These are phyloP conservation scores for Bertia moriformis DNA, from an alignment of 2,329 filamentous ascomycete genomes.

Conservation along the genomic window DNA sequence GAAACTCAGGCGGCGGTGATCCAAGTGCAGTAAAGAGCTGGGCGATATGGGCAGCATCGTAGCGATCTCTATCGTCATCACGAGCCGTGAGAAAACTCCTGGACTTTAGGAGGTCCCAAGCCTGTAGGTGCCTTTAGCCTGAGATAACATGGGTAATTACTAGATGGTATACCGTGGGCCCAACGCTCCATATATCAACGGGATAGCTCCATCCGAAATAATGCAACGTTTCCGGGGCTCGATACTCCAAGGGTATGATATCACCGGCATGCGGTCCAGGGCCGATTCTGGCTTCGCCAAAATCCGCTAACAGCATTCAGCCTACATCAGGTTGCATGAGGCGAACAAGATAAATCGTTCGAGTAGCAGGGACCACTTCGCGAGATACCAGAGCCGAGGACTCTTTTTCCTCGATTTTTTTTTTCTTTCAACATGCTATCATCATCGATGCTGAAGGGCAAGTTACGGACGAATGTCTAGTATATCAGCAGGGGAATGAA, in stretches of 20 bases:
- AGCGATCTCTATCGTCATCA: neutral
- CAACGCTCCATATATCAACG: conserved; percentile 1
- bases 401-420: conserved; percentile 9
- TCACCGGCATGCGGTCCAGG: conserved; percentile 11
- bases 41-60: neutral
- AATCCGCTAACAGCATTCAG: conserved; percentile 12
- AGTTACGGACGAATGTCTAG: conserved; percentile 12
- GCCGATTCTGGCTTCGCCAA: conserved; percentile 11
- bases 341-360: conserved; percentile 12
- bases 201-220: conserved; percentile 3
- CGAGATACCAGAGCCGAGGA: conserved; percentile 8
- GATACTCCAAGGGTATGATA: conserved; percentile 12
- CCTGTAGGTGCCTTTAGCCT: neutral
- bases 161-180: neutral
- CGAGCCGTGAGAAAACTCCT: neutral
- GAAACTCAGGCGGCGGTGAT: neutral
- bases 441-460: conserved; percentile 9
- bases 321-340: conserved; percentile 10
- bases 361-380: conserved; percentile 5
- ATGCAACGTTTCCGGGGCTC: conserved; percentile 11
- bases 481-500: conserved; percentile 2
- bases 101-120: neutral
- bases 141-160: neutral
- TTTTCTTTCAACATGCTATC: conserved; percentile 7
- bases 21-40: neutral